Evolutionary conservation across 163 green algal species (phyloP).

Genomic region (Trebouxia gelatinosa): DNA sequence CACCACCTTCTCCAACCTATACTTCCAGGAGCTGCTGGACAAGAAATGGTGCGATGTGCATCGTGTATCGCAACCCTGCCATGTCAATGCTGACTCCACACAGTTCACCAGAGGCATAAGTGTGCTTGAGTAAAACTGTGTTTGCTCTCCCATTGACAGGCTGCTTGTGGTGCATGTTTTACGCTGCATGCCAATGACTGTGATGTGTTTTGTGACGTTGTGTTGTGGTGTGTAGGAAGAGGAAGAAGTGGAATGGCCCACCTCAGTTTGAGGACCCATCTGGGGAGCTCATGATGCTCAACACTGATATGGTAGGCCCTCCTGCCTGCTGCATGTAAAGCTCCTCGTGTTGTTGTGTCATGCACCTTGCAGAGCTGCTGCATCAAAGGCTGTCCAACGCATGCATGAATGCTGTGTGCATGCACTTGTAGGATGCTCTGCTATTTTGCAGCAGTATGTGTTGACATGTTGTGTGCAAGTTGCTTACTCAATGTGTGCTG

Average conservation of each 20-base stretch:
- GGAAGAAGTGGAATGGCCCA: slow-evolving; percentile 82
- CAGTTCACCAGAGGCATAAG: too few species aligned
- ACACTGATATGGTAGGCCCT: slow-evolving; percentile 62
- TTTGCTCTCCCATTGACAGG: too few species aligned
- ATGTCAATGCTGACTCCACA: too few species aligned
- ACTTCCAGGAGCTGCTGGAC: slow-evolving; percentile 74
- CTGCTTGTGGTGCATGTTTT: too few species aligned
- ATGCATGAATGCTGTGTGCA: too few species aligned
- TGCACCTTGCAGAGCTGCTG: too few species aligned
- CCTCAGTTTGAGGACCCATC: slow-evolving; percentile 82
- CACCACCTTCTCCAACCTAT: slow-evolving; percentile 88
- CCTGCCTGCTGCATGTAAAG: not conserved
- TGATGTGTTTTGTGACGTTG: too few species aligned
- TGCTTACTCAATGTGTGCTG: not conserved
- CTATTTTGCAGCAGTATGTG: not conserved
- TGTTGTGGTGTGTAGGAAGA: slow-evolving; percentile 57
- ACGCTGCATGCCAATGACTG: too few species aligned
- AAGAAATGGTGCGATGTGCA: slow-evolving; percentile 65
- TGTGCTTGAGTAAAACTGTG: too few species aligned
- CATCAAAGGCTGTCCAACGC: too few species aligned
- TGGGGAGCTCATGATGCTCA: slow-evolving; percentile 85
- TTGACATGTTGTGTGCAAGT: not conserved
- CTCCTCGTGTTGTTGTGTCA: not conserved
- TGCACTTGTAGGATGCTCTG: too few species aligned
- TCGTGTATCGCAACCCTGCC: too few species aligned